Evolutionary conservation across 441 rosid species (phyloP).

Genomic region (Melastoma candidum): DNA sequence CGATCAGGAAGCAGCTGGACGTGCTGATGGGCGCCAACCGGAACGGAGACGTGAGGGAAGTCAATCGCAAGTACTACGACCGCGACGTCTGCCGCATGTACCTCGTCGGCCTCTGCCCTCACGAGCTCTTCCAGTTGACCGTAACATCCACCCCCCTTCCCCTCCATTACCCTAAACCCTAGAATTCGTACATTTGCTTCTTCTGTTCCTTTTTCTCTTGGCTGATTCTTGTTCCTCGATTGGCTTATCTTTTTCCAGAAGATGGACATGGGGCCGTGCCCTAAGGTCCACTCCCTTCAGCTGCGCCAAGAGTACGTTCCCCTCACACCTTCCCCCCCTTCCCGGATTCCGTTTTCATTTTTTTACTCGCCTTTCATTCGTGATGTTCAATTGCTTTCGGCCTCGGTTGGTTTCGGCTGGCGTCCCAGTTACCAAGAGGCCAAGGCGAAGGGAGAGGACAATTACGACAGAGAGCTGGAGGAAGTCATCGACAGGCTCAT

Average conservation of each 20-base stretch:
- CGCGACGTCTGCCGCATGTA: conserved; percentile 97
- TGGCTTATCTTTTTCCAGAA: conserved; percentile 17
- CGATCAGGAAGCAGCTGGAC: conserved; percentile 97
- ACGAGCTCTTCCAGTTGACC: conserved; percentile 95
- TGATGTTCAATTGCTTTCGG: background rate
- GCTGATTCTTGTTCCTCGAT: background rate
- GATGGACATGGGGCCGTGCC: conserved; percentile 99
- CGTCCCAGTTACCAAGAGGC: conserved; percentile 76
- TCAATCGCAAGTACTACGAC: conserved; percentile 94
- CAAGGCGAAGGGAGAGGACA: conserved; percentile 65
- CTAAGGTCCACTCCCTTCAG: conserved; percentile 93
- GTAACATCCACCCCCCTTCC: conserved; percentile 21
- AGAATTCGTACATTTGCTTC: background rate
- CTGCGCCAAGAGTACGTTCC: conserved; percentile 74
- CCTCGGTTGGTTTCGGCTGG: conserved; percentile 10
- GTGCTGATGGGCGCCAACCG: conserved; percentile 98
- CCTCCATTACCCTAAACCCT: background rate
- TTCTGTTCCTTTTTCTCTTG: background rate
- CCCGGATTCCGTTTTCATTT: background rate
- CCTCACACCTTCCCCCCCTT: conserved; percentile 25
- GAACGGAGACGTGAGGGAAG: conserved; percentile 94
- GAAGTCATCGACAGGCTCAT: conserved; percentile 92
- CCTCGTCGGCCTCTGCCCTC: conserved; percentile 96
- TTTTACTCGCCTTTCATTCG: background rate
- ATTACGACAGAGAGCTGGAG: conserved; percentile 89